phyloP scores from a whole-genome alignment of 139 green algal genomes.

The Auxenochlorella protothecoides region DNA sequence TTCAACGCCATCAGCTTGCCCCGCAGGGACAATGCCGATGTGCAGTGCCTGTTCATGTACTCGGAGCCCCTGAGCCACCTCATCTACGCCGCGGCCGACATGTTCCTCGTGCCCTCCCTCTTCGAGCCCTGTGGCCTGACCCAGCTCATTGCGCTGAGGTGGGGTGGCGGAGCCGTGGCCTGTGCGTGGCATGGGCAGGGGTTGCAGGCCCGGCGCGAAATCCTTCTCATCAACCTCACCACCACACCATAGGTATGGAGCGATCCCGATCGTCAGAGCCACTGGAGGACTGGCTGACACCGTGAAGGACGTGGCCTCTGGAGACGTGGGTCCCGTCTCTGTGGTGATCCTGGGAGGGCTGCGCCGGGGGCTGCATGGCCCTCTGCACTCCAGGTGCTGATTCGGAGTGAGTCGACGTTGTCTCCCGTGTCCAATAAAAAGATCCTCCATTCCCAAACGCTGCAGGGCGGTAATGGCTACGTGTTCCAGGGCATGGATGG shows the following conservation, averaged over 20 bases:
- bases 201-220: background rate
- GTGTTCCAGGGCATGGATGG: slow-evolving; percentile 83
- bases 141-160: slow-evolving; percentile 75
- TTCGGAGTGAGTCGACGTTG: background rate
- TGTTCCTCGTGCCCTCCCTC: slow-evolving; percentile 89
- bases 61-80: slow-evolving; percentile 72
- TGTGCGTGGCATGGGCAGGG: background rate
- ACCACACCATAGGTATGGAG: slow-evolving; percentile 49
- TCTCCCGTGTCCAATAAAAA: background rate
- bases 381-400: background rate
- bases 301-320: slow-evolving; percentile 54
- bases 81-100: slow-evolving; percentile 84
- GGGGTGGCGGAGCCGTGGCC: slow-evolving; percentile 15
- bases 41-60: slow-evolving; percentile 61
- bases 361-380: background rate
- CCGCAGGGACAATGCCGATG: slow-evolving; percentile 16
- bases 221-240: background rate
- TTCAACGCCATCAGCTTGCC: too few relatives aligned
- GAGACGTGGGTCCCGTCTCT: background rate
- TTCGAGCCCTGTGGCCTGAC: slow-evolving; percentile 96
- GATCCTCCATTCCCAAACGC: too few relatives aligned
- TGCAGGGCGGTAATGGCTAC: slow-evolving; percentile 53
- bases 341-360: background rate
- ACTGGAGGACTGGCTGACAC: slow-evolving; percentile 84
- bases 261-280: slow-evolving; percentile 50